Percentiles rank a stretch among this genome's conserved stretches.
These are phyloP conservation scores for Nakaseomyces uthaithaninus DNA, from an alignment of 1,139 yeast species.

Conservation along the genomic window DNA sequence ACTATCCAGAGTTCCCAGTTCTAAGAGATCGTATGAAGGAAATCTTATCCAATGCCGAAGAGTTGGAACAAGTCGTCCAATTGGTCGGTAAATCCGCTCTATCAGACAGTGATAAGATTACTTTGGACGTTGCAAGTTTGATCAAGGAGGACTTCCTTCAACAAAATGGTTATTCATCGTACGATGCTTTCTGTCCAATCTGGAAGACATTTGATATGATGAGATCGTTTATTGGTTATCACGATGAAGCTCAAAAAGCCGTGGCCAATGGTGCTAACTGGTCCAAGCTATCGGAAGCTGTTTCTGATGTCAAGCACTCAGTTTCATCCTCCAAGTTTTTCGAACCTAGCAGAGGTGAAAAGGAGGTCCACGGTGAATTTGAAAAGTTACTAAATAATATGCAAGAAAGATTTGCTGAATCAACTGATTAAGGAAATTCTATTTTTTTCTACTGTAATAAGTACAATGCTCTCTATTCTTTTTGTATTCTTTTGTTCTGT, in stretches of 20 bases:
- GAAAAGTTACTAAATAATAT: constrained; percentile 65
- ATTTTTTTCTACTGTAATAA: background rate
- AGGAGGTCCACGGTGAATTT: constrained; percentile 68
- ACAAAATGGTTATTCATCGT: constrained; percentile 96
- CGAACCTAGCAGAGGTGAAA: constrained; percentile 89
- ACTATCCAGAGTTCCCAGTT: constrained; percentile 84
- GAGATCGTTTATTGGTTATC: constrained; percentile 84
- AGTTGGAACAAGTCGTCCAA: constrained; percentile 97
- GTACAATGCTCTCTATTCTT: background rate
- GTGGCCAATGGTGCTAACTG: constrained; percentile 90
- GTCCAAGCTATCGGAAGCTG: constrained; percentile 83
- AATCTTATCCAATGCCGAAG: constrained; percentile 93
- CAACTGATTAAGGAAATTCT: constrained; percentile 55
- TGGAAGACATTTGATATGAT: constrained; percentile 99
- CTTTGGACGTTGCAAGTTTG: constrained; percentile 83
- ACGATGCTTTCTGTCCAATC: constrained; percentile 98
- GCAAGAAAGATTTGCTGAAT: constrained; percentile 90
- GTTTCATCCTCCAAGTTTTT: constrained; percentile 93
- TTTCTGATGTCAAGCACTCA: constrained; percentile 83
- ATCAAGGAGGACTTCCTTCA: constrained; percentile 97
- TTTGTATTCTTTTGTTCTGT: too few species aligned
- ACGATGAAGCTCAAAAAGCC: constrained; percentile 97
- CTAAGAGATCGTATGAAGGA: constrained; percentile 89
- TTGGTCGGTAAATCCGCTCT: constrained; percentile 97
- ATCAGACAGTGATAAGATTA: constrained; percentile 92